phyloP scores from a whole-genome alignment of 805 yeast species.

The Candida xiaguanensis region DNA sequence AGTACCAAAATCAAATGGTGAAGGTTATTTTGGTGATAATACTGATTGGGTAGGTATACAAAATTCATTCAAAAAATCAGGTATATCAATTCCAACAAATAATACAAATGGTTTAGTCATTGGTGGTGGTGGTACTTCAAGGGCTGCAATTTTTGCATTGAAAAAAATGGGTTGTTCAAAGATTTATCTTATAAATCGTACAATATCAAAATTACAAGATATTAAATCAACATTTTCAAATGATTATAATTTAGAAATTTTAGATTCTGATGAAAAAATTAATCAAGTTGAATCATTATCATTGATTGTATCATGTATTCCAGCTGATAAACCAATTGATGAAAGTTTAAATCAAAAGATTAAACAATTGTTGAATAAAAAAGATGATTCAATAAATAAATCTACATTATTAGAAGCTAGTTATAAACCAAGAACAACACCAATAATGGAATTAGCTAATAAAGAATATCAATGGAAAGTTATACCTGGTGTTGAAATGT shows the following conservation, averaged over 20 bases:
- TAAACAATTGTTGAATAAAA: constrained; percentile 42
- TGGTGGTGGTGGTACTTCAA: constrained; percentile 97
- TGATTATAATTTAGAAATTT: constrained; percentile 53
- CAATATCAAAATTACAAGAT: constrained; percentile 57
- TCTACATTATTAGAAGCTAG: constrained; percentile 85
- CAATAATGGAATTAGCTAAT: constrained; percentile 74
- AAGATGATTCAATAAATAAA: constrained; percentile 31
- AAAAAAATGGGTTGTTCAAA: constrained; percentile 69
- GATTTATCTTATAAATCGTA: constrained; percentile 81
- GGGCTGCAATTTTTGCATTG: constrained; percentile 91
- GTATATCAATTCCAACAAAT: constrained; percentile 47
- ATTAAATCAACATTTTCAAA: constrained; percentile 60
- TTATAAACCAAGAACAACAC: constrained; percentile 85
- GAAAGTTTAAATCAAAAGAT: constrained; percentile 44
- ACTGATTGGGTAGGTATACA: constrained; percentile 94
- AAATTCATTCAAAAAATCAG: constrained; percentile 60
- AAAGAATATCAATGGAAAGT: constrained; percentile 67
- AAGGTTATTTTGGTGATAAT: constrained; percentile 68
- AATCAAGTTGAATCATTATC: constrained; percentile 45
- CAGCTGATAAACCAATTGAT: constrained; percentile 75
- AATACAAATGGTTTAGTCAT: constrained; percentile 66
- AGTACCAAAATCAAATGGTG: constrained; percentile 36
- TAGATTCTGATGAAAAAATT: constrained; percentile 49
- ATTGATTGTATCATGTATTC: constrained; percentile 74
- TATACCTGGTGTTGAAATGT: constrained; percentile 89